Evolutionary conservation across 2,329 filamentous ascomycete species (phyloP), one percentile per base, ranked within the genome.

Genomic region (Stagonosporopsis rhizophila): DNA sequence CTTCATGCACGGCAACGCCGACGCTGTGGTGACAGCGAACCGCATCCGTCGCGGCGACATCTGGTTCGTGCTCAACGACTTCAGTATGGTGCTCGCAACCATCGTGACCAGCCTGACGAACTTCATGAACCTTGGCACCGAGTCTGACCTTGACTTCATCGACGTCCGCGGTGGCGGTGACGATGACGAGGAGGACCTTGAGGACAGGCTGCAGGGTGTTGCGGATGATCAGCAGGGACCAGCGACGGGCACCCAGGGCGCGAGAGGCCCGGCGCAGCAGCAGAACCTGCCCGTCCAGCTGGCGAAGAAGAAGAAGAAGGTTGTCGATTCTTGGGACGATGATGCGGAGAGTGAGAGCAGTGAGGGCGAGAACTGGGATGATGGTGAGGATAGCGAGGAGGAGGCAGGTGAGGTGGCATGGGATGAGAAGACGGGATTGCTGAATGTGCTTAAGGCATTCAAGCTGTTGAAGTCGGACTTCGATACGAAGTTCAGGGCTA

Each of bases 11-110:
- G 89, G 89, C 3, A 85, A 88, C 66, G 71, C 87, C 20, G 70
- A 79, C 1, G 82, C 85, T 0, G 76, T 93, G 2, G 83, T 84
- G 12, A 76, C 73, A 0, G 88, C 86, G 27, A 93, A 94, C 68
- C 80, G 82, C 2, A 87, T 94, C 67, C 85, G 84, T 40, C 76
- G 78, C 1, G 83, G 85, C 4, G 88, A 92, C 42, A 81, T 91
- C 8, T 93, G 89, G 90, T 92, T 89, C 66, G 69, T 83, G 2
- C 79, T 92, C 2, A 90, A 91, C 58, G 84, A 89, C 66, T 87
- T 87, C 70, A 86, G 83, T 14, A 78, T 85, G 51, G 78, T 88
- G 0, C 78, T 91, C 0, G 88, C 89, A 0, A 91, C 91, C 9
- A 90, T 95, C 61, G 83, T 90, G 30, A 87, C 87, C 0, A 86